These are phyloP conservation scores for Cyathus striatus DNA, from an alignment of 768 basidiomycete species.

Conservation along the genomic window DNA sequence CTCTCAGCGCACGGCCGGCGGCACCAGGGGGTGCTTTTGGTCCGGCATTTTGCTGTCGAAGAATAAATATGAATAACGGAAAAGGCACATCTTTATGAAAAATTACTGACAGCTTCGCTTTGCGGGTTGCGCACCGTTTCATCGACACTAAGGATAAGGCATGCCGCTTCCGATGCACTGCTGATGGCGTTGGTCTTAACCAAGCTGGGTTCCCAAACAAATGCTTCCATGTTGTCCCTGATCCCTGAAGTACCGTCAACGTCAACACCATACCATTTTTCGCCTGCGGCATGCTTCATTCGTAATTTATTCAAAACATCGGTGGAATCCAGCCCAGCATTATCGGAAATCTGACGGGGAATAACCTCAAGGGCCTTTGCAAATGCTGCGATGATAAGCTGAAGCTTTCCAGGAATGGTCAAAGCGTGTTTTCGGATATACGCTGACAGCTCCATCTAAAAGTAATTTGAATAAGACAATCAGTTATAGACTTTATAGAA, in stretches of 20 bases:
- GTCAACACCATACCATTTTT: slow-evolving; percentile 91
- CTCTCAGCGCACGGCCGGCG: slow-evolving; percentile 79
- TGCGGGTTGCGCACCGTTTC: slow-evolving; percentile 97
- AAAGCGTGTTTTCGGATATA: slow-evolving; percentile 87
- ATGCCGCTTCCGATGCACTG: slow-evolving; percentile 95
- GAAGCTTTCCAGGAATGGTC: slow-evolving; percentile 92
- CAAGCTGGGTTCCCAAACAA: slow-evolving; percentile 97
- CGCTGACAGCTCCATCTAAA: slow-evolving; percentile 95
- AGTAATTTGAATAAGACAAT: slow-evolving; percentile 2
- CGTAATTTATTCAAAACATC: slow-evolving; percentile 96
- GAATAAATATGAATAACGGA: too few relatives aligned
- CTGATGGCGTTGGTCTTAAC: slow-evolving; percentile 95
- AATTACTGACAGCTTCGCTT: slow-evolving; percentile 73
- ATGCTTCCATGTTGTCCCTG: slow-evolving; percentile 93
- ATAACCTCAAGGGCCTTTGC: slow-evolving; percentile 97
- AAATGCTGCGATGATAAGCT: slow-evolving; percentile 90
- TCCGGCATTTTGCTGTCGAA: slow-evolving; percentile 65
- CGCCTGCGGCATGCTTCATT: slow-evolving; percentile 89
- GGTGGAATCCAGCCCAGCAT: slow-evolving; percentile 95
- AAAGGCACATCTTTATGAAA: slow-evolving; percentile 2
- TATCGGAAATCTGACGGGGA: slow-evolving; percentile 97
- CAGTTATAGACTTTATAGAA: too few relatives aligned
- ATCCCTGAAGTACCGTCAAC: slow-evolving; percentile 88
- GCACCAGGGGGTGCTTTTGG: slow-evolving; percentile 90
- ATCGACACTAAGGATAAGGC: slow-evolving; percentile 91